A percentile compares a stretch with the other conserved stretches of the same genome.
phyloP scores from a whole-genome alignment of 2,329 filamentous ascomycete genomes.

The Huntiella omanensis region DNA sequence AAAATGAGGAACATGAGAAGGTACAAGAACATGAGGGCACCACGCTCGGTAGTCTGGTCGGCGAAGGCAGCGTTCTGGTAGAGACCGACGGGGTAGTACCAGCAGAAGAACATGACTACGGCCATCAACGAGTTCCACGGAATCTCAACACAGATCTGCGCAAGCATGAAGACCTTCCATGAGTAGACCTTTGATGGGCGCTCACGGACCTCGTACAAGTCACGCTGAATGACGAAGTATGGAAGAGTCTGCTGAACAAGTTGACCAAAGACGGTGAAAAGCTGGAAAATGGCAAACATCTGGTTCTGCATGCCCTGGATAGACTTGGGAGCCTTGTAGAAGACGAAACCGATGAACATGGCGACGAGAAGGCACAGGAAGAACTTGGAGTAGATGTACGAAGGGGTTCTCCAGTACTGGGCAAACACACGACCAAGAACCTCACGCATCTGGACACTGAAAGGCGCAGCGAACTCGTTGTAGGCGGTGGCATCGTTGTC shows the following conservation, averaged over 20 bases:
- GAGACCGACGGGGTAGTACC: conserved; percentile 74
- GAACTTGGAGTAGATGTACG: conserved; percentile 73
- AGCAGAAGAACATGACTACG: conserved; percentile 58
- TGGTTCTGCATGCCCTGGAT: conserved; percentile 70
- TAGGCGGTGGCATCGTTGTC: conserved; percentile 28
- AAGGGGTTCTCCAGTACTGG: conserved; percentile 80
- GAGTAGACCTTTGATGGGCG: conserved; percentile 68
- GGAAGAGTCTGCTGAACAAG: conserved; percentile 70
- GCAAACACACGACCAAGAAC: conserved; percentile 63
- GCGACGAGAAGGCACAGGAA: conserved; percentile 44
- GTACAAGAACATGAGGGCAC: conserved; percentile 62
- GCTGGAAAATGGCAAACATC: conserved; percentile 72
- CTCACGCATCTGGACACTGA: conserved; percentile 44
- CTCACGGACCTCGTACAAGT: conserved; percentile 70
- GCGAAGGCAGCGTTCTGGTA: conserved; percentile 48
- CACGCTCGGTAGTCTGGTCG: conserved; percentile 45
- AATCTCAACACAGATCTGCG: conserved; percentile 67
- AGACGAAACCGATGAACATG: conserved; percentile 69
- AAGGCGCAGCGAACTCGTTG: conserved; percentile 66
- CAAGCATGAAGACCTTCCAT: conserved; percentile 71
- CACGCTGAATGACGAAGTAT: conserved; percentile 64
- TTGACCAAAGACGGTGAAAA: conserved; percentile 65
- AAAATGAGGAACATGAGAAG: conserved; percentile 60
- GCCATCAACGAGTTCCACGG: conserved; percentile 67
- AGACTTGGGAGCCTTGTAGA: conserved; percentile 52